Base-by-base conservation (phyloP, 2,329 filamentous ascomycete genomes). In the Capronia epimyces region DNA sequence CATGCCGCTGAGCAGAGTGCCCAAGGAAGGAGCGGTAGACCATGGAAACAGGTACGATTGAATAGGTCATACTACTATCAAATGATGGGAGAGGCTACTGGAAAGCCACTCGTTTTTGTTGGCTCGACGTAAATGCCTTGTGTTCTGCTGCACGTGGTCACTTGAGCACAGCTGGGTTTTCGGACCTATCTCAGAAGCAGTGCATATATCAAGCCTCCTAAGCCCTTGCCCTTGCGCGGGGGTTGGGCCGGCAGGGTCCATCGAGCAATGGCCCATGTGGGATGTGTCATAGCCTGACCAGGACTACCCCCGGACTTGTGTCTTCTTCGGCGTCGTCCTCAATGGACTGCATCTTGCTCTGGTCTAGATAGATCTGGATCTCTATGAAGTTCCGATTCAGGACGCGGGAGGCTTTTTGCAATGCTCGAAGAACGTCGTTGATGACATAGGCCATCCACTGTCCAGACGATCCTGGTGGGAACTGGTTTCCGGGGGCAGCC, bases 1-100 rank as follows among this genome's bases (percentile, higher is more conserved):
- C 32, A 40, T 52, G 46, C 52, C 55, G 46, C 31, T 21, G 31
- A 42, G 42, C 22, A 25, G 9, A 13, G 24, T 24, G 46, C 16
- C 46, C 27, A 43, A 21, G 27, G 39, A 31, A 25, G 27, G 47
- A 31, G 32, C 25, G 44, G 5, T 5, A 27, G 24, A 27, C 25
- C 27, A 32, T 43, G 22, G 37, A 24, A 24, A 20, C 37, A 24
- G n/a, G 12, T 42, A 27, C 22, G 29, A 37, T 34, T 25, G 50
- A 49, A 39, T 15, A 12, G 6, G 10, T 24, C 12, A 16, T 40
- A 15, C n/a, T n/a, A 16, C 16, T 40, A 40, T 10, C 18, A 16
- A 16, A 22, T 42, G n/a, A 34, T 15, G n/a, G 31, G 39, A 42
- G 40, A 27, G 27, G 20, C 16, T n/a, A 25, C 13, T 25, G 20